These are phyloP conservation scores for Paramyrothecium roridum DNA, from an alignment of 2,329 filamentous ascomycete genomes.

Conservation along the genomic window DNA sequence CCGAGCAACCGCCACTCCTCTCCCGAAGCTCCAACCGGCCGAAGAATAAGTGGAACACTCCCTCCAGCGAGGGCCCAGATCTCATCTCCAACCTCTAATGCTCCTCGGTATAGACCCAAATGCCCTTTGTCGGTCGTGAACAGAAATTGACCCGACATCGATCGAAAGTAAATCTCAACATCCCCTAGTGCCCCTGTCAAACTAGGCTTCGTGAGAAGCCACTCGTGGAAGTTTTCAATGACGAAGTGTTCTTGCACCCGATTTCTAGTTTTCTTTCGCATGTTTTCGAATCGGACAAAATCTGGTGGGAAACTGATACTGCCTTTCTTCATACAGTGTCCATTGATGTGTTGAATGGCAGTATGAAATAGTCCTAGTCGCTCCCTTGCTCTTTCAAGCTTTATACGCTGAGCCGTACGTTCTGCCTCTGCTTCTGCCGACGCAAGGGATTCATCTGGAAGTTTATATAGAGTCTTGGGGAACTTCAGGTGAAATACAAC, in stretches of 20 bases:
- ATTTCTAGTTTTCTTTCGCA: background rate
- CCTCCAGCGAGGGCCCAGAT: background rate
- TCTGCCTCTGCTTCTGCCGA: background rate
- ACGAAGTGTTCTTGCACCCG: background rate
- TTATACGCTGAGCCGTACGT: background rate
- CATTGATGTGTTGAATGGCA: background rate
- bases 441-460: background rate
- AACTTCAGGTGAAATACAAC: background rate
- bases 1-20: no score
- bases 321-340: background rate
- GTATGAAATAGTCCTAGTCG: background rate
- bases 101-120: background rate
- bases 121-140: background rate
- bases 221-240: background rate
- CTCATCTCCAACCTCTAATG: background rate
- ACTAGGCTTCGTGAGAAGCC: background rate
- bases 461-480: background rate
- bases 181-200: background rate
- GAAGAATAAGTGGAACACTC: no score
- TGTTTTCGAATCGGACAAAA: background rate
- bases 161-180: background rate
- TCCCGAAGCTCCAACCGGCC: no score
- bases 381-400: background rate
- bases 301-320: background rate
- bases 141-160: background rate